phyloP scores from a whole-genome alignment of 1,284 basidiomycete species.

The Trichosporon ovoides region DNA sequence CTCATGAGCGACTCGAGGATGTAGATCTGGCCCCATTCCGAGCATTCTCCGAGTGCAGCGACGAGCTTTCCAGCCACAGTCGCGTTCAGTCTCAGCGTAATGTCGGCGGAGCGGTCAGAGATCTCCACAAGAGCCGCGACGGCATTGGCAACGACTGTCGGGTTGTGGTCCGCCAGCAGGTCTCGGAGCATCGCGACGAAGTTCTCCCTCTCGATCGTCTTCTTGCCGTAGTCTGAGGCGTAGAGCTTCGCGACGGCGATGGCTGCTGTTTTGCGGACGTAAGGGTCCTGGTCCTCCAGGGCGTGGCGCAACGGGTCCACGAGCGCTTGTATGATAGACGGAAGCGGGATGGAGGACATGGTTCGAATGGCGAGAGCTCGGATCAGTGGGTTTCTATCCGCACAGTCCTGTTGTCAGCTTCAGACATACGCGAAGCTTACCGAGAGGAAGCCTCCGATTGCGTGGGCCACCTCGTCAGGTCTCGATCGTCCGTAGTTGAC shows the following conservation, averaged over 20 bases:
- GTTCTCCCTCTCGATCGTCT: conserved; percentile 85
- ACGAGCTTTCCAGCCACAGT: conserved; percentile 64
- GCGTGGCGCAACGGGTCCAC: conserved; percentile 91
- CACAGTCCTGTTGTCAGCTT: conserved; percentile 63
- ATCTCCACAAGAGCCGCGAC: conserved; percentile 94
- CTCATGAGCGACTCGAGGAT: conserved; percentile 91
- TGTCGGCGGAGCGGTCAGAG: conserved; percentile 55
- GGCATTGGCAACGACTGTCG: conserved; percentile 95
- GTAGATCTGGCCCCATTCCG: conserved; percentile 99
- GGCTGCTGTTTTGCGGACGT: conserved; percentile 94
- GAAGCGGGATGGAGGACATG: conserved; percentile 92
- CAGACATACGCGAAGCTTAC: conserved; percentile 25
- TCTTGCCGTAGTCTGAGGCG: conserved; percentile 73
- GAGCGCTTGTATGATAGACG: conserved; percentile 96
- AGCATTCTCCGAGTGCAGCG: conserved; percentile 94
- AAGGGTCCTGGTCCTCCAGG: conserved; percentile 88
- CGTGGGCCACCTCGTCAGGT: conserved; percentile 90
- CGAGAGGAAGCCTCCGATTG: conserved; percentile 92
- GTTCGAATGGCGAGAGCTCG: conserved; percentile 93
- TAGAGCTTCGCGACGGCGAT: conserved; percentile 93
- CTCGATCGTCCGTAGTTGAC: conserved; percentile 98
- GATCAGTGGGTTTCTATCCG: conserved; percentile 92
- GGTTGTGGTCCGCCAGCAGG: conserved; percentile 78
- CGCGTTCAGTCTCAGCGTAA: conserved; percentile 48
- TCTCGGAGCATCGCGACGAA: conserved; percentile 77